Evolutionary conservation across 768 basidiomycete species (phyloP).

Genomic region (Lentinula edodes): DNA sequence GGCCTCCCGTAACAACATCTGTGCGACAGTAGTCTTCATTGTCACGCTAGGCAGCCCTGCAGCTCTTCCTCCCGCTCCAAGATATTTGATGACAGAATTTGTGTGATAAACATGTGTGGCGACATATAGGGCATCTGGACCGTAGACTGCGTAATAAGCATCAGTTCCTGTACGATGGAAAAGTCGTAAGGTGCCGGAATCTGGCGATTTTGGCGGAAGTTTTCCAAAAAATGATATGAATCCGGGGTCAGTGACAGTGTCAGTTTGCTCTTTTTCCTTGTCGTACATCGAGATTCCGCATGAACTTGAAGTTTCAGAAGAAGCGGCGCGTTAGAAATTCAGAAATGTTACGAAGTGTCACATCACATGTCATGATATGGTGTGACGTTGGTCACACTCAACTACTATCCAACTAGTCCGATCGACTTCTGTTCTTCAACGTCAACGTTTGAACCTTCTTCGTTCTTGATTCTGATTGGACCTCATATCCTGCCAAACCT

Average conservation of each 20-base stretch:
- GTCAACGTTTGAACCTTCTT: no score
- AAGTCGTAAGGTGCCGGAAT: constrained; percentile 79
- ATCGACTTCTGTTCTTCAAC: no score
- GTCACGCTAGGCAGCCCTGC: constrained; percentile 72
- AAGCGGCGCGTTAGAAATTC: not conserved
- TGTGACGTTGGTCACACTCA: not conserved
- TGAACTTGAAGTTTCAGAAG: no score
- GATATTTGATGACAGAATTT: constrained; percentile 87
- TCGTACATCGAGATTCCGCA: constrained; percentile 35
- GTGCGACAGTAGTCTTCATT: constrained; percentile 71
- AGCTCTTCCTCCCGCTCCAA: constrained; percentile 59
- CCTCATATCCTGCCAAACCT: no score
- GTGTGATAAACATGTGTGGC: constrained; percentile 83
- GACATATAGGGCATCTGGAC: constrained; percentile 81
- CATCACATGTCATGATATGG: not conserved
- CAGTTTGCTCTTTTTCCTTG: constrained; percentile 45
- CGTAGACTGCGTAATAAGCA: constrained; percentile 87
- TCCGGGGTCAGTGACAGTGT: constrained; percentile 67
- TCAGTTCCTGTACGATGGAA: constrained; percentile 61
- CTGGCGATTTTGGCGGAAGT: constrained; percentile 62
- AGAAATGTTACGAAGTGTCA: not conserved
- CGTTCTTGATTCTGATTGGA: no score
- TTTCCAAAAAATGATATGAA: constrained; percentile 69
- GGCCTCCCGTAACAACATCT: constrained; percentile 80
- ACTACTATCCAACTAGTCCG: no score